phyloP scores from a whole-genome alignment of 179 eudicot species.

The Vitellaria paradoxa region DNA sequence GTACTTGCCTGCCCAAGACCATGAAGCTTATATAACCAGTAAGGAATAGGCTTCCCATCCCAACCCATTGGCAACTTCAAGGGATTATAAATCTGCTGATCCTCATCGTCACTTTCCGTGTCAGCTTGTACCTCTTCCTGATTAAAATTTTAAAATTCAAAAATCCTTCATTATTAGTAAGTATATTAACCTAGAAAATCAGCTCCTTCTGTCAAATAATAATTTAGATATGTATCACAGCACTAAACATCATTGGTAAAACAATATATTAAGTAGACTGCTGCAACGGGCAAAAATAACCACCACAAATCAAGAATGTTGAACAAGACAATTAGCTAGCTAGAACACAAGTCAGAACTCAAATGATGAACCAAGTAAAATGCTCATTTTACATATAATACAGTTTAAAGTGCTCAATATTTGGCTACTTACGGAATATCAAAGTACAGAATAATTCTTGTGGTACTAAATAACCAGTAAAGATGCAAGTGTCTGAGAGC shows the following conservation, averaged over 20 bases:
- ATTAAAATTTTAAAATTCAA: constrained; percentile 18
- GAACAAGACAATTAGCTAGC: neutral
- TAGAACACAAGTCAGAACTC: neutral
- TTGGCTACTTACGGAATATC: neutral
- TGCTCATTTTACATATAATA: too few relatives aligned
- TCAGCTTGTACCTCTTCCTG: constrained; percentile 93
- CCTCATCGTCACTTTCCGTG: constrained; percentile 93
- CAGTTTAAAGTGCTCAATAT: neutral
- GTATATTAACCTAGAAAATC: neutral
- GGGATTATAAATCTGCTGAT: constrained; percentile 92
- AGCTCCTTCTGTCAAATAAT: neutral
- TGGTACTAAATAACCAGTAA: neutral
- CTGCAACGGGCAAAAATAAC: neutral
- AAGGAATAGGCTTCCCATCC: constrained; percentile 99
- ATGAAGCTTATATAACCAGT: constrained; percentile 98
- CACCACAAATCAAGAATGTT: neutral
- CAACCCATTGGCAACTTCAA: constrained; percentile 97
- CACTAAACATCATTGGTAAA: too few relatives aligned
- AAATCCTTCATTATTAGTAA: neutral
- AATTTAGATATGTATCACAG: neutral
- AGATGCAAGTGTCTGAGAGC: neutral
- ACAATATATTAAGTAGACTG: neutral
- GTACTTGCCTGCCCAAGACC: constrained; percentile 94
- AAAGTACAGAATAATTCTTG: neutral
- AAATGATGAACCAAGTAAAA: neutral